phyloP scores from a whole-genome alignment of 2,329 filamentous ascomycete genomes.

The Endoconidiophora laricicola region DNA sequence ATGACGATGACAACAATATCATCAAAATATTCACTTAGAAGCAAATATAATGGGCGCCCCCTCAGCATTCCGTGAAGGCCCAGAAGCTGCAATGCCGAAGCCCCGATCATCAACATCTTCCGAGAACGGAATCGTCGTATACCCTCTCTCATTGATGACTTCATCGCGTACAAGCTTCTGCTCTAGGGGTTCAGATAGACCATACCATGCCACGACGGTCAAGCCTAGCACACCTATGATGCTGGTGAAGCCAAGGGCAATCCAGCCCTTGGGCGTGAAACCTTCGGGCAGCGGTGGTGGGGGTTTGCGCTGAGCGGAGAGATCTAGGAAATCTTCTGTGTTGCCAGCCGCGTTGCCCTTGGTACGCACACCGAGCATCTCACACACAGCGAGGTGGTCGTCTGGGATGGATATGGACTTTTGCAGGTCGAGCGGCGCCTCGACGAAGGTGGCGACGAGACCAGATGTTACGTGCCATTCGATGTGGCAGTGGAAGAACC shows the following conservation, averaged over 20 bases:
- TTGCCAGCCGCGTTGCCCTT: slow-evolving; percentile 63
- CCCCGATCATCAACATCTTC: not conserved
- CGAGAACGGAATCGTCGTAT: slow-evolving; percentile 2
- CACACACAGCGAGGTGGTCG: slow-evolving; percentile 41
- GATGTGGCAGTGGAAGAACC: slow-evolving; percentile 68
- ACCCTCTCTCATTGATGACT: slow-evolving; percentile 9
- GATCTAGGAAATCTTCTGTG: slow-evolving; percentile 43
- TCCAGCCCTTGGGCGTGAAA: slow-evolving; percentile 55
- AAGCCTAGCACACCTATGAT: slow-evolving; percentile 53
- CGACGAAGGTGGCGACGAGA: slow-evolving; percentile 47
- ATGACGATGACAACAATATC: not conserved
- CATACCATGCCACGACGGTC: slow-evolving; percentile 40
- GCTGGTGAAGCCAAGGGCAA: slow-evolving; percentile 58
- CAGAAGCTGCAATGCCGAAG: not conserved
- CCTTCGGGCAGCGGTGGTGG: slow-evolving; percentile 44
- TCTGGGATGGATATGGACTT: slow-evolving; percentile 40
- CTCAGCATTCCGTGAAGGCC: not conserved
- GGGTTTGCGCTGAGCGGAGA: slow-evolving; percentile 41
- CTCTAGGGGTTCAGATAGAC: slow-evolving; percentile 8
- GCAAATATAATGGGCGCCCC: not conserved
- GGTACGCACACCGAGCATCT: slow-evolving; percentile 30
- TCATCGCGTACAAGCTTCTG: not conserved
- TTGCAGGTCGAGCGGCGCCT: slow-evolving; percentile 47
- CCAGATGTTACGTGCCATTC: slow-evolving; percentile 59
- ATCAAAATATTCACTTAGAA: not conserved